Conservation (phyloP, 495 filamentous ascomycete genomes). For the Hyaloscypha hepaticicola region DNA sequence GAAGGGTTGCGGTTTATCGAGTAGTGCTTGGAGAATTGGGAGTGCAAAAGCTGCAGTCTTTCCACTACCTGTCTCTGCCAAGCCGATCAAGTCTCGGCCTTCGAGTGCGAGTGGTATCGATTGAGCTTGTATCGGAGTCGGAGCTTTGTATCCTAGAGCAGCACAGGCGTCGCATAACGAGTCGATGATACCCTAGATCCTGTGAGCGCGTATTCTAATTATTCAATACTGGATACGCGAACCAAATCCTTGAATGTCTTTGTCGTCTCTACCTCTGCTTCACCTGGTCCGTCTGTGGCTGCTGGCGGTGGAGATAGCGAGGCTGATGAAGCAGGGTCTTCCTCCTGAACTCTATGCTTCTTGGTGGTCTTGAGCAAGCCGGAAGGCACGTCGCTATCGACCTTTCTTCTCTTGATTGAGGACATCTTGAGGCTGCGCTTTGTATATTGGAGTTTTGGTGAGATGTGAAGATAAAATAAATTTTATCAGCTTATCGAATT, state of each 20-base stretch:
- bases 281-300: not conserved
- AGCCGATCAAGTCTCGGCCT: constrained; percentile 83
- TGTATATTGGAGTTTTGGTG: constrained; percentile 2
- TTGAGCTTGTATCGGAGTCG: constrained; percentile 76
- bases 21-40: constrained; percentile 82
- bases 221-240: constrained; percentile 13
- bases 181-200: constrained; percentile 70
- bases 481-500: constrained; percentile 30
- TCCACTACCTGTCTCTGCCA: constrained; percentile 92
- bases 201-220: constrained; percentile 9
- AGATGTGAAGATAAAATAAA: constrained; percentile 22
- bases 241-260: constrained; percentile 80
- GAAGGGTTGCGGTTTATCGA: constrained; percentile 76
- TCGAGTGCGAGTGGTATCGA: constrained; percentile 79
- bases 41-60: constrained; percentile 92
- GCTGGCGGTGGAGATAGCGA: constrained; percentile 5
- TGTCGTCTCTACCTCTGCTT: constrained; percentile 25
- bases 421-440: constrained; percentile 21
- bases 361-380: constrained; percentile 19
- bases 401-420: constrained; percentile 33
- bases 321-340: constrained; percentile 15
- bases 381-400: constrained; percentile 18
- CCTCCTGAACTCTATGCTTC: not conserved
- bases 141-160: constrained; percentile 75
- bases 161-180: constrained; percentile 84